These are phyloP conservation scores for apple (Malus domestica) DNA, from an alignment of 306 rosid genomes.

Conservation along the genomic window DNA sequence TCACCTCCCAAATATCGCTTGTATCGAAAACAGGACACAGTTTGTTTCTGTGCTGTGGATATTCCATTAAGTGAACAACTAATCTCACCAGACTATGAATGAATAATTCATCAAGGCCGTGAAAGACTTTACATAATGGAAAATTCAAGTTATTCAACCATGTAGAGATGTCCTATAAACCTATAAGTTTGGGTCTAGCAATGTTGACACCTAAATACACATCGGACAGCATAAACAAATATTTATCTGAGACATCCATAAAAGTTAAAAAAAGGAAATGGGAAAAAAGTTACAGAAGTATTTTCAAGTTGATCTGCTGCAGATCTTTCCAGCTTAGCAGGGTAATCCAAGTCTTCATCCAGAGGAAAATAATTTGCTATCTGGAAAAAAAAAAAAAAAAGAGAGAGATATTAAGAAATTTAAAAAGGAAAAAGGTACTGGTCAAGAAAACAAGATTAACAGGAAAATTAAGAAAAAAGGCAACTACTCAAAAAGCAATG, in stretches of 20 bases:
- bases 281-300: slow-evolving; percentile 48
- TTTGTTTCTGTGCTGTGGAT: background rate
- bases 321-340: slow-evolving; percentile 78
- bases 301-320: slow-evolving; percentile 49
- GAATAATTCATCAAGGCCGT: background rate
- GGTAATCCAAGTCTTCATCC: slow-evolving; percentile 88
- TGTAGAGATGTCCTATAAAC: background rate
- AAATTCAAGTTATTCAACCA: background rate
- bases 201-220: background rate
- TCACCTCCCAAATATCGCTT: no score
- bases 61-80: background rate
- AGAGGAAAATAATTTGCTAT: slow-evolving; percentile 84
- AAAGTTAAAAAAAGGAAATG: background rate
- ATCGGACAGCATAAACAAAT: background rate
- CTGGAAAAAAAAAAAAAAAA: slow-evolving; percentile 23
- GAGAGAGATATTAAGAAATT: background rate
- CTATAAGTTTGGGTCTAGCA: background rate
- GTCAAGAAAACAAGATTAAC: slow-evolving; percentile 4
- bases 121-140: background rate
- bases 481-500: background rate
- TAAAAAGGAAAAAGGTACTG: background rate
- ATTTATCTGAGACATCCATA: background rate
- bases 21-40: background rate
- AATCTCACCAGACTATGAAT: background rate
- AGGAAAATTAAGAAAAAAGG: background rate